phyloP scores from a whole-genome alignment of 352 stramenopile species.

The Pythium sp. region DNA sequence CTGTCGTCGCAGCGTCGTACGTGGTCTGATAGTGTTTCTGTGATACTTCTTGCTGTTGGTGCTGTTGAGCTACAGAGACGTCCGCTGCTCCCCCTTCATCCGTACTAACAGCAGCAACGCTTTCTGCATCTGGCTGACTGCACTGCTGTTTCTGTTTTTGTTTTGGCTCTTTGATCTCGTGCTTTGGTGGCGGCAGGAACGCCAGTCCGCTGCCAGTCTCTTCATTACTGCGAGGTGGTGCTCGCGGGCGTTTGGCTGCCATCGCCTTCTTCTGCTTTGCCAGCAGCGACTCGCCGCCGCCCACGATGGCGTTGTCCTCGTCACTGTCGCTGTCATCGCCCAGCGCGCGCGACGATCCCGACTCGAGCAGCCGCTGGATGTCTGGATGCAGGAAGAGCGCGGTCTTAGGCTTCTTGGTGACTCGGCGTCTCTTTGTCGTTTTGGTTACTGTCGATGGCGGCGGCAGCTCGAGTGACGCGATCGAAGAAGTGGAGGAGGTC shows the following conservation, averaged over 20 bases:
- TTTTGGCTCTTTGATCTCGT: constrained; percentile 44
- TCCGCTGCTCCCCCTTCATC: constrained; percentile 1
- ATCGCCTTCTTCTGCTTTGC: constrained; percentile 50
- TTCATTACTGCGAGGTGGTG: constrained; percentile 10
- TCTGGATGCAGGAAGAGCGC: constrained; percentile 46
- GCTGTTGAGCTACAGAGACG: neutral
- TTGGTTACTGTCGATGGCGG: constrained; percentile 3
- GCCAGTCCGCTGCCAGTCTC: constrained; percentile 22
- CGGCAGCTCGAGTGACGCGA: neutral
- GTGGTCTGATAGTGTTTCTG: constrained; percentile 12
- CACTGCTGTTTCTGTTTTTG: constrained; percentile 20
- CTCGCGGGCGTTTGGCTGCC: constrained; percentile 30
- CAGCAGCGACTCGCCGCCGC: constrained; percentile 30
- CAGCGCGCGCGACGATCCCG: constrained; percentile 15
- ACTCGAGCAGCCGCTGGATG: constrained; percentile 59
- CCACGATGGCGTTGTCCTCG: constrained; percentile 5
- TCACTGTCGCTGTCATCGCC: constrained; percentile 33
- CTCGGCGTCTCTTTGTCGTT: constrained; percentile 28
- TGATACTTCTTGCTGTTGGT: neutral
- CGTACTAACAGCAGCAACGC: constrained; percentile 8
- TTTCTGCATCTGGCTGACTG: neutral
- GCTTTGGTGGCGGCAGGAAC: constrained; percentile 66
- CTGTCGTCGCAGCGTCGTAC: constrained; percentile 3
- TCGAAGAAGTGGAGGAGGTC: neutral
- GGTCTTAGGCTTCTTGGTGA: constrained; percentile 46